phyloP scores from a whole-genome alignment of 1,139 yeast species.

The Hyphopichia wangnamkhiaoensis region DNA sequence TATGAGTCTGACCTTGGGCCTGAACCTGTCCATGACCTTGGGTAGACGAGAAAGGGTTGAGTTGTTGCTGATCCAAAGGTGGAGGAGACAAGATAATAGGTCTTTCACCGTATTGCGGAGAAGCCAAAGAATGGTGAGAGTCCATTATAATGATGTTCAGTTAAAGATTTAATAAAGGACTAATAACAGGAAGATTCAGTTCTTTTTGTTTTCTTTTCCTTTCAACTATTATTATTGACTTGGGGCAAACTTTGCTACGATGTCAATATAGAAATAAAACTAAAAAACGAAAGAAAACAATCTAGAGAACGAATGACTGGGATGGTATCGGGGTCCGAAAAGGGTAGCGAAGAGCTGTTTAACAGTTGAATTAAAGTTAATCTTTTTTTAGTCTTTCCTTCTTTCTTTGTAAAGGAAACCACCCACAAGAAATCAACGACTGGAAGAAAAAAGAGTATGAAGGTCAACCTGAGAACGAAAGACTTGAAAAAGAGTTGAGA shows the following conservation, averaged over 20 bases:
- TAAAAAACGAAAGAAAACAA: too few species aligned
- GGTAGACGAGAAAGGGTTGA: conserved; percentile 5
- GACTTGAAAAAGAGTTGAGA: background rate
- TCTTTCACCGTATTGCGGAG: conserved; percentile 19
- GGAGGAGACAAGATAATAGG: conserved; percentile 47
- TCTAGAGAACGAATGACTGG: too few species aligned
- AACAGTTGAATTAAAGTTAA: too few species aligned
- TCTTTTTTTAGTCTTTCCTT: too few species aligned
- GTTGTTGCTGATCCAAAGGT: conserved; percentile 28
- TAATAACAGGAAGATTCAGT: background rate
- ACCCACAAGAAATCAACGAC: too few species aligned
- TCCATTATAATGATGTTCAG: conserved; percentile 2
- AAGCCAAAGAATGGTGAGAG: background rate
- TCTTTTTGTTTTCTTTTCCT: background rate
- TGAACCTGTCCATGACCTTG: background rate
- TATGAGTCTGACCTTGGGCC: background rate
- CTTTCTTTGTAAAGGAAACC: too few species aligned
- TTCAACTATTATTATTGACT: too few species aligned
- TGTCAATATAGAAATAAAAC: too few species aligned
- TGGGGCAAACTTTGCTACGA: too few species aligned
- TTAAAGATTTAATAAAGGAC: background rate
- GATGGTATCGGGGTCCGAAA: too few species aligned
- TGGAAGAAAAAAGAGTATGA: background rate
- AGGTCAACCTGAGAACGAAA: too few species aligned
- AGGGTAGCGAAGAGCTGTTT: too few species aligned